Evolutionary conservation across 176 grass and related monocot species (phyloP).

Genomic region (Rhipidocladum racemiflorum): DNA sequence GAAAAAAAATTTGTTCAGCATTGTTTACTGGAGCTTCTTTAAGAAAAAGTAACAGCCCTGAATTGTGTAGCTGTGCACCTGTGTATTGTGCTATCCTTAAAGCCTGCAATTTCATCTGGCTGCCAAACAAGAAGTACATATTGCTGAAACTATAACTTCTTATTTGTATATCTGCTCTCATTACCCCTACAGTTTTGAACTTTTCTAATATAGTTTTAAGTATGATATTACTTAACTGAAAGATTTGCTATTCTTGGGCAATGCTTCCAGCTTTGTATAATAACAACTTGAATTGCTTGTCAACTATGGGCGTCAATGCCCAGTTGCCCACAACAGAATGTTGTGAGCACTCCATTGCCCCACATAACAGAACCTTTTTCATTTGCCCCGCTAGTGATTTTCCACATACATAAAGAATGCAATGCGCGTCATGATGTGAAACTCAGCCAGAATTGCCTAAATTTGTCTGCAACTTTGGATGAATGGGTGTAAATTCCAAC

Average conservation of each 20-base stretch:
- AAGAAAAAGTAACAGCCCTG: no score
- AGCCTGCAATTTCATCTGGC: background rate
- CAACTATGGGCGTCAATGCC: background rate
- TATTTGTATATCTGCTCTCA: background rate
- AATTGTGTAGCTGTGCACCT: background rate
- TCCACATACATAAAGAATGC: background rate
- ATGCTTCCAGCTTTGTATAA: background rate
- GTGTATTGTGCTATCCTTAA: background rate
- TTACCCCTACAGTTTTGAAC: background rate
- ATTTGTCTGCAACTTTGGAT: background rate
- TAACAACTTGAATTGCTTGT: background rate
- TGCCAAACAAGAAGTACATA: background rate
- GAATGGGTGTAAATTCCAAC: background rate
- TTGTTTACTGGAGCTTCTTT: background rate
- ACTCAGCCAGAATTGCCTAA: background rate
- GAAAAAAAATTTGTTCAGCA: background rate
- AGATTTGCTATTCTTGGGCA: background rate
- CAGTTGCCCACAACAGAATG: background rate
- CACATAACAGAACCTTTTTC: background rate
- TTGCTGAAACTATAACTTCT: background rate
- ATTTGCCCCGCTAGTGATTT: background rate
- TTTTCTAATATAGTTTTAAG: background rate
- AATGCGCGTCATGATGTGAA: background rate
- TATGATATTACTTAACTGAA: background rate
- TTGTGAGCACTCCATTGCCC: background rate